A percentile compares a stretch with the other conserved stretches of the same genome.
Conservation (phyloP, 176 grass and related monocot species). For the Musa itinerans region DNA sequence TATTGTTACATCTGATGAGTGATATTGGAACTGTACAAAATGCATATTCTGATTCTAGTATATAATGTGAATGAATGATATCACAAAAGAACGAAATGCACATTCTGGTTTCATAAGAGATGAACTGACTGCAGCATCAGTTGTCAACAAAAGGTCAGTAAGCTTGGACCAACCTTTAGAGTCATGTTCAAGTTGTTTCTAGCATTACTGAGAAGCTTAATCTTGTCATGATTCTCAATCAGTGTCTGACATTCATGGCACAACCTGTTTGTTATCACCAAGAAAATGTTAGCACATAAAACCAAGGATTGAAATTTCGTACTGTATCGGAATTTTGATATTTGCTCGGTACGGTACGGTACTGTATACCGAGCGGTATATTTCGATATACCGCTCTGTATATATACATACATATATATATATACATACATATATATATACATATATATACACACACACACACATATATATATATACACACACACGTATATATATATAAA, state of each 20-base stretch:
- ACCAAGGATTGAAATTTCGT: no score
- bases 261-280: constrained; percentile 35
- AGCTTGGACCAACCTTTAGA: constrained; percentile 58
- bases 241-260: constrained; percentile 97
- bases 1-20: background rate
- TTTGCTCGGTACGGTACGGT: no score
- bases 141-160: background rate
- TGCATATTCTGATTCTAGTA: background rate
- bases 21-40: background rate
- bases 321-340: no score
- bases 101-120: constrained; percentile 7
- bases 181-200: constrained; percentile 98
- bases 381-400: no score
- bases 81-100: constrained; percentile 9
- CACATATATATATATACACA: no score
- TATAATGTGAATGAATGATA: no score
- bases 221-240: constrained; percentile 99
- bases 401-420: no score
- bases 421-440: no score
- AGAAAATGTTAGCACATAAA: background rate
- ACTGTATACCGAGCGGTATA: no score
- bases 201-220: constrained; percentile 98
- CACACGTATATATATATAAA: no score
- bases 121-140: background rate
- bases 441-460: no score